Base-by-base conservation (phyloP, 129 eudicot genomes). In the Erigeron canadensis region DNA sequence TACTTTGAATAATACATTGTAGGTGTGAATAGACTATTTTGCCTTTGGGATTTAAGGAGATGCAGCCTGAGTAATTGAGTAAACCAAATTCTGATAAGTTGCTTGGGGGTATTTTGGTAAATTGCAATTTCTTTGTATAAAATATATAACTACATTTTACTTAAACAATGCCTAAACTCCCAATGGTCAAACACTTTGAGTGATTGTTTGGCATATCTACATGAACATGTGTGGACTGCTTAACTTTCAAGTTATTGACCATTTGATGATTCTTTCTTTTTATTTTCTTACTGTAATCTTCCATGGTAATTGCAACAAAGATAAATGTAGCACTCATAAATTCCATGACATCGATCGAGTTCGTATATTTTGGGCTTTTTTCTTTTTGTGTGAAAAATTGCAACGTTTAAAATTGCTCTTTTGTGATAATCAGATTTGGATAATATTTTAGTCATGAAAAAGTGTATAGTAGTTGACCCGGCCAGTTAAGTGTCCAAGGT, bases 191-290 rank as follows among this genome's bases (percentile, higher is more conserved):
- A 79, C 34, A 37, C 40, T 82, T 66, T 37, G 65, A 60, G 65
- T 61, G 54, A 63, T 54, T 44, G 28, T 79, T 82, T 76, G 85
- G 83, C 68, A 65, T 38, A 58, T 70, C 58, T 65, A 71, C 87
- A 77, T 74, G 77, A 86, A 69, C 83, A 77, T 79, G 79, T 74
- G 50, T 23, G 42, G 69, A 10, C 51, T 38, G 71, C 71, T 78
- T 8, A 21, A 50, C 19, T 62, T 63, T 17, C 78, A 73, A 17
- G 65, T 65, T 74, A 53, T 28, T 65, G 44, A 16, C 28, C 8
- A 42, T 42, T 40, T 48, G 10, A 51, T 46, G 5, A 5, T 74
- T 38, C n/a, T 5, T 64, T 63, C n/a, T 50, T 38, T 7, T 40
- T 28, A 5, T 41, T 53, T 7, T 74, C 17, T 43, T 58, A 38